These are phyloP conservation scores for Pyricularia grisea DNA, from an alignment of 2,329 filamentous ascomycete genomes.

Conservation along the genomic window DNA sequence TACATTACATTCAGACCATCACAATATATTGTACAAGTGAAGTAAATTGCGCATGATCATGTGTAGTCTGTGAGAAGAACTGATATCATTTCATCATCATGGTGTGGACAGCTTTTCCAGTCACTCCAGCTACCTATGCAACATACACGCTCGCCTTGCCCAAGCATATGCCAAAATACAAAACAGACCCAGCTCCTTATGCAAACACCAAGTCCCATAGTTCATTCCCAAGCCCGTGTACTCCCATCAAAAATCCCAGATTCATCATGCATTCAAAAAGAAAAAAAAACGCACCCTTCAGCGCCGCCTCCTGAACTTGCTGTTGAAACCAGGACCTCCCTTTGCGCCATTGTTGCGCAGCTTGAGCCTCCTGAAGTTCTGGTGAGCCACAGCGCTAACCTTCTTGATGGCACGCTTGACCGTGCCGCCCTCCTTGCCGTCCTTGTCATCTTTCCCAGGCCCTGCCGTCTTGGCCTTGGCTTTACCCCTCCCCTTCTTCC, in stretches of 20 bases:
- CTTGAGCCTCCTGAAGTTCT: slow-evolving; percentile 59
- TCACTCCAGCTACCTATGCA: neutral
- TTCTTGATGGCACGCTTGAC: slow-evolving; percentile 47
- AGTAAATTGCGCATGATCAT: neutral
- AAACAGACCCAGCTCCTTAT: neutral
- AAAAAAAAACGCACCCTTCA: slow-evolving; percentile 10
- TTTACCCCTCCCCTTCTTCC: slow-evolving; percentile 16
- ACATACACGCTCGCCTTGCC: neutral
- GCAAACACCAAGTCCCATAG: neutral
- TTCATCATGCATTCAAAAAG: neutral
- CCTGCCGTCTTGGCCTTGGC: slow-evolving; percentile 17
- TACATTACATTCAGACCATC: neutral
- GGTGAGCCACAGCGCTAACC: slow-evolving; percentile 53
- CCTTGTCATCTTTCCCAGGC: slow-evolving; percentile 18
- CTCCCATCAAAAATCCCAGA: neutral
- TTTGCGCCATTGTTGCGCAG: slow-evolving; percentile 49
- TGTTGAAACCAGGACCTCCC: slow-evolving; percentile 47
- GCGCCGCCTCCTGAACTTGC: slow-evolving; percentile 45
- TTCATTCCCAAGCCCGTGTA: neutral
- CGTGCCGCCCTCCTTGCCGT: slow-evolving; percentile 15
- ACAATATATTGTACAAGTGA: neutral
- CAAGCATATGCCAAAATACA: neutral
- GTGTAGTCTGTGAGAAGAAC: neutral
- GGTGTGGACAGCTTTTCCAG: neutral
- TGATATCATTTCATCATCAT: neutral